Conservation (phyloP, 2,329 filamentous ascomycete species). For the Penicillium sp. region DNA sequence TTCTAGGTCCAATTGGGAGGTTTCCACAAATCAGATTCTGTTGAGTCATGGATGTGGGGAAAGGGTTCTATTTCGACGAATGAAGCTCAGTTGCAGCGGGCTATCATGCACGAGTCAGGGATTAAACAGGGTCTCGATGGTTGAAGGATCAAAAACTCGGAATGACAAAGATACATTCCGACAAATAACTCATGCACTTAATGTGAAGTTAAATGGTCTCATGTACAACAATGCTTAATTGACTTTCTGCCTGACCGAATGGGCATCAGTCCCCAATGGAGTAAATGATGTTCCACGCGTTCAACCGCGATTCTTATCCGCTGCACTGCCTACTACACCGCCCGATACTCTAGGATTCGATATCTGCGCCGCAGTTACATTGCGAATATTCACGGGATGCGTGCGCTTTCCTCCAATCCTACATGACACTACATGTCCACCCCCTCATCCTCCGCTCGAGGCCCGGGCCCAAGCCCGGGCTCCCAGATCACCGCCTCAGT, state of each 20-base stretch:
- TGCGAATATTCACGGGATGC: neutral
- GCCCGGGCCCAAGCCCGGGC: constrained; percentile 41
- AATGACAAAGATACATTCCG: too few species aligned
- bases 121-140: neutral
- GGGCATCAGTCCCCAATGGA: neutral
- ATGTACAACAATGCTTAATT: neutral
- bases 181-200: too few species aligned
- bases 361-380: neutral
- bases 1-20: neutral
- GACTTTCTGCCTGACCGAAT: neutral
- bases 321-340: neutral
- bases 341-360: neutral
- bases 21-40: neutral
- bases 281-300: neutral
- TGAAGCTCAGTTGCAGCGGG: neutral
- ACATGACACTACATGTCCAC: constrained; percentile 20
- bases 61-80: neutral
- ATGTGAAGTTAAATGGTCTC: too few species aligned
- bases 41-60: neutral
- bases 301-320: neutral
- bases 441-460: constrained; percentile 28
- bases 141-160: neutral
- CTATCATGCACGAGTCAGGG: neutral
- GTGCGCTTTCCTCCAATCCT: neutral
- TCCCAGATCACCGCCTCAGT: constrained; percentile 71